phyloP scores from a whole-genome alignment of 768 basidiomycete genomes.

The Hypholoma fasciculare region DNA sequence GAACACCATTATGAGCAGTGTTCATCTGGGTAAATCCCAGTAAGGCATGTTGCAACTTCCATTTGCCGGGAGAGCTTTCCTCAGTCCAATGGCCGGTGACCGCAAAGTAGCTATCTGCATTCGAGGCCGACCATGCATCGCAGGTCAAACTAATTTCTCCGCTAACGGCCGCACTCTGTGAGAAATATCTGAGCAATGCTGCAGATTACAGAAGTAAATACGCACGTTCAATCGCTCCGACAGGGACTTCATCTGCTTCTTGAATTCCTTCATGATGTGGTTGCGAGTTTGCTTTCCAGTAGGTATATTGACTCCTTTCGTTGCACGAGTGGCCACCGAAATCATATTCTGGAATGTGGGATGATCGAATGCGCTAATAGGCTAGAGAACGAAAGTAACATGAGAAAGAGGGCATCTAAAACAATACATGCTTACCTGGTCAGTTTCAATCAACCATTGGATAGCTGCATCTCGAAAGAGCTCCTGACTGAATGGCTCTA shows the following conservation, averaged over 20 bases:
- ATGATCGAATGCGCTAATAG: conserved; percentile 13
- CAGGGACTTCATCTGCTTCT: conserved; percentile 6
- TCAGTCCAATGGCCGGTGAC: conserved; percentile 38
- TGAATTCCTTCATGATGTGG: conserved; percentile 8
- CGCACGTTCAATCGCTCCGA: conserved; percentile 7
- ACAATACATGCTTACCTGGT: neutral
- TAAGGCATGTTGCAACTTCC: conserved; percentile 29
- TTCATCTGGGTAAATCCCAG: conserved; percentile 36
- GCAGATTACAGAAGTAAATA: neutral
- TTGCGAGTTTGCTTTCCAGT: neutral
- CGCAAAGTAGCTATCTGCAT: conserved; percentile 35
- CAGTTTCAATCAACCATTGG: conserved; percentile 13
- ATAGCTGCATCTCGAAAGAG: conserved; percentile 8
- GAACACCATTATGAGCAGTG: conserved; percentile 31
- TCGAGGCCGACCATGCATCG: conserved; percentile 38
- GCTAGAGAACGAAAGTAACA: neutral
- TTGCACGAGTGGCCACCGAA: conserved; percentile 5
- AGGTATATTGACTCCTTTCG: conserved; percentile 9
- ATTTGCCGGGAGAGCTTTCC: conserved; percentile 17
- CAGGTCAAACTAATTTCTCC: conserved; percentile 25
- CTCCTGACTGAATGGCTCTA: conserved; percentile 4
- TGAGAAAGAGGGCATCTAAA: neutral
- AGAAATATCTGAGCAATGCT: neutral
- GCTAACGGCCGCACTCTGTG: conserved; percentile 2
- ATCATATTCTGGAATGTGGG: conserved; percentile 13